Conservation (phyloP, 2,329 filamentous ascomycete genomes). For the Botryosphaeria agaves region DNA sequence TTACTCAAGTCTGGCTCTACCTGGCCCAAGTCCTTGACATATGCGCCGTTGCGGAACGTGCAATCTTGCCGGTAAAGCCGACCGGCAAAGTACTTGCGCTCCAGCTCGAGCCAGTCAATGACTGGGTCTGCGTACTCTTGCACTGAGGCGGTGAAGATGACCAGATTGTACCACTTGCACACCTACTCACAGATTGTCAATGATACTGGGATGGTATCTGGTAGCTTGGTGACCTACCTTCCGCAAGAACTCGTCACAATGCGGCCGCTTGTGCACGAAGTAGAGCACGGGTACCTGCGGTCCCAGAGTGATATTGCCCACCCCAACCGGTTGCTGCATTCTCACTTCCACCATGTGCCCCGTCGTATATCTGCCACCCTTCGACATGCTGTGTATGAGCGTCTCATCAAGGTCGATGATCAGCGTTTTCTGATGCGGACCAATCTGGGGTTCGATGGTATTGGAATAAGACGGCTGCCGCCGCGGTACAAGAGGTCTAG, state of each 20-base stretch:
- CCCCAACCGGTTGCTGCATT: constrained; percentile 53
- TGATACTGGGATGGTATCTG: not conserved
- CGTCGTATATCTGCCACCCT: constrained; percentile 85
- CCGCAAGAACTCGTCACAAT: constrained; percentile 91
- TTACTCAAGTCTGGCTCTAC: constrained; percentile 94
- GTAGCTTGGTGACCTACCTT: constrained; percentile 34
- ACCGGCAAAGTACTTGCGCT: constrained; percentile 88
- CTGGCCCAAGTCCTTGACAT: constrained; percentile 93
- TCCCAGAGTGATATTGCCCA: constrained; percentile 49
- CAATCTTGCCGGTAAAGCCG: constrained; percentile 96
- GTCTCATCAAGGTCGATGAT: constrained; percentile 95
- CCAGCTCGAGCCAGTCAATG: constrained; percentile 94
- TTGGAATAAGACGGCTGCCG: constrained; percentile 78
- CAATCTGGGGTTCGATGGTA: constrained; percentile 31
- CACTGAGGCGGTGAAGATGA: constrained; percentile 91
- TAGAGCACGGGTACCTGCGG: constrained; percentile 94
- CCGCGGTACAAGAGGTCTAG: constrained; percentile 73
- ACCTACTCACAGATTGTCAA: constrained; percentile 35
- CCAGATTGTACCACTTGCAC: constrained; percentile 95
- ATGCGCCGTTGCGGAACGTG: constrained; percentile 85
- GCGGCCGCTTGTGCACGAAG: constrained; percentile 94
- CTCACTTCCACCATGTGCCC: constrained; percentile 99
- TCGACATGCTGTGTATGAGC: constrained; percentile 93
- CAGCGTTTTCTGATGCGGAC: constrained; percentile 68
- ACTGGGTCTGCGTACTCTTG: constrained; percentile 98